Conservation (phyloP, 2,329 filamentous ascomycete genomes). For the Triangularia verruculosa region DNA sequence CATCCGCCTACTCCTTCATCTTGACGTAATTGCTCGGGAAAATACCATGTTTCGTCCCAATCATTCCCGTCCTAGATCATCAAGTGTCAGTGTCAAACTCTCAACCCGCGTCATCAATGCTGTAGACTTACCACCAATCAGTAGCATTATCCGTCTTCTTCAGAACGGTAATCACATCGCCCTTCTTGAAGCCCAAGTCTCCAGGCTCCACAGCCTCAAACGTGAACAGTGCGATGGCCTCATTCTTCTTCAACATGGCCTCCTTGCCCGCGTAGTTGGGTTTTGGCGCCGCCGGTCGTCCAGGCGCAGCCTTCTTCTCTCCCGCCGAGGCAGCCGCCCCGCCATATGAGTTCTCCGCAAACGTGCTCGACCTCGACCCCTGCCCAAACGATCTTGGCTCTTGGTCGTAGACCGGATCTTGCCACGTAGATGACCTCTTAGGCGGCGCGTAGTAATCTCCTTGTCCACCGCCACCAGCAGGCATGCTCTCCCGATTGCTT, state of each 20-base stretch:
- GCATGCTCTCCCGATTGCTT: conserved; percentile 25
- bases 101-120: neutral
- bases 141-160: conserved; percentile 93
- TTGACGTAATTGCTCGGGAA: conserved; percentile 83
- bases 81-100: neutral
- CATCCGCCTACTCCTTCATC: conserved; percentile 50
- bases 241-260: conserved; percentile 61
- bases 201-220: conserved; percentile 94
- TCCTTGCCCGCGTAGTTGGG: conserved; percentile 70
- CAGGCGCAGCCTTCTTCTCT: conserved; percentile 57
- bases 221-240: conserved; percentile 86
- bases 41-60: conserved; percentile 81
- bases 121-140: conserved; percentile 77
- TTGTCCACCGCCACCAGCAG: conserved; percentile 41
- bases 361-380: conserved; percentile 51
- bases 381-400: conserved; percentile 39
- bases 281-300: conserved; percentile 82
- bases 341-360: conserved; percentile 36
- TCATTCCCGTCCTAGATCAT: conserved; percentile 71
- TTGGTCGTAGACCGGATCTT: conserved; percentile 71
- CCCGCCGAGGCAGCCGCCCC: conserved; percentile 42
- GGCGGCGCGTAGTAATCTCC: conserved; percentile 53
- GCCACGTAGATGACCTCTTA: conserved; percentile 67
- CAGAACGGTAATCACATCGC: conserved; percentile 88
- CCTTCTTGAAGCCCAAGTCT: conserved; percentile 94